These are phyloP conservation scores for Wakefieldia striispora DNA, from an alignment of 768 basidiomycete genomes.

Conservation along the genomic window DNA sequence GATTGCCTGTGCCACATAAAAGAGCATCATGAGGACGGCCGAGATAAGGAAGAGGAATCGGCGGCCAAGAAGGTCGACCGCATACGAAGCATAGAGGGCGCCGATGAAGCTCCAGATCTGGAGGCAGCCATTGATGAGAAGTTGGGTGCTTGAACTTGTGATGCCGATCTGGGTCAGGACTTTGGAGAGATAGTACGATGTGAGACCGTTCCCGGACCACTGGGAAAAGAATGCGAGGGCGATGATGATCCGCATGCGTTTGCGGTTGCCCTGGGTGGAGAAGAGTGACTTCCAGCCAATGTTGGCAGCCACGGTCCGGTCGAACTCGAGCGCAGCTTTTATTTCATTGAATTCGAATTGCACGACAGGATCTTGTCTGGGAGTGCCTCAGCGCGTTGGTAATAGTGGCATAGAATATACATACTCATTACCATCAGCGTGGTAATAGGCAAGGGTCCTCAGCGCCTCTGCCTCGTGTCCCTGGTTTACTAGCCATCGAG, in stretches of 20 bases:
- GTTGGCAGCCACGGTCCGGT: constrained; percentile 56
- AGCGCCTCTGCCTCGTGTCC: constrained; percentile 70
- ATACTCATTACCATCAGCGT: constrained; percentile 70
- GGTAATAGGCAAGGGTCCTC: constrained; percentile 73
- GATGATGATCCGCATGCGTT: constrained; percentile 65
- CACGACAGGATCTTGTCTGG: constrained; percentile 61
- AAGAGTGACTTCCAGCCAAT: constrained; percentile 70
- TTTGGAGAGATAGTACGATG: constrained; percentile 72
- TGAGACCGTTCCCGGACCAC: constrained; percentile 73
- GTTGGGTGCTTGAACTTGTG: constrained; percentile 48
- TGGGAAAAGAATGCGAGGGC: constrained; percentile 70
- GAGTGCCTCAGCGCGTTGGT: neutral
- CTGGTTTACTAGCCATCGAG: constrained; percentile 78
- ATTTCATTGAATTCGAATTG: constrained; percentile 79
- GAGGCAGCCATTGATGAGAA: constrained; percentile 59
- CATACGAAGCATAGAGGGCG: constrained; percentile 14
- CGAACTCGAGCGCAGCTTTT: constrained; percentile 71
- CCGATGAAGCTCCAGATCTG: constrained; percentile 40
- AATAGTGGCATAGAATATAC: constrained; percentile 20
- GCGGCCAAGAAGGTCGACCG: constrained; percentile 63
- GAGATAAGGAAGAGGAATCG: constrained; percentile 65
- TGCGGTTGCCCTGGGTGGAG: constrained; percentile 62
- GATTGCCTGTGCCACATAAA: constrained; percentile 65
- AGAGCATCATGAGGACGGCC: constrained; percentile 59
- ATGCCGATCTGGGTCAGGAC: constrained; percentile 70